These are phyloP conservation scores for Fomitopsis betulina DNA, from an alignment of 1,284 basidiomycete genomes.

Conservation along the genomic window DNA sequence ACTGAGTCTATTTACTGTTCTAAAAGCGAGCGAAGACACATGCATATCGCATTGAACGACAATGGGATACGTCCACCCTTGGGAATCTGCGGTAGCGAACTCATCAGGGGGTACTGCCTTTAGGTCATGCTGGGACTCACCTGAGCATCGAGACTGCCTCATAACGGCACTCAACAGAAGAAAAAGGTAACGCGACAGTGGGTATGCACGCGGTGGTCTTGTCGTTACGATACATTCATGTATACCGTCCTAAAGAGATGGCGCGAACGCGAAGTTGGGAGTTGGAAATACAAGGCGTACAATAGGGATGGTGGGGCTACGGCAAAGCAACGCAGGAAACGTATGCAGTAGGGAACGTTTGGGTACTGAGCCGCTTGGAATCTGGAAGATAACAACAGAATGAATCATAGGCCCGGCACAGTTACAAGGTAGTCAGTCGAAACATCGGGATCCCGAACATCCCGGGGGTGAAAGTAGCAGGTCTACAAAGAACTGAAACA, in stretches of 20 bases:
- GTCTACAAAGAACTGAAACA: background rate
- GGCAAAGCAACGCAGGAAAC: conserved; percentile 7
- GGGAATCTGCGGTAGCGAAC: too few relatives aligned
- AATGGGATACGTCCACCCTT: too few relatives aligned
- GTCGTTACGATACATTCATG: background rate
- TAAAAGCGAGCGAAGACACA: too few relatives aligned
- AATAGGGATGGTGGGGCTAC: conserved; percentile 4
- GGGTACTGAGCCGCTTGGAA: conserved; percentile 1
- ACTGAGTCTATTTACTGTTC: too few relatives aligned
- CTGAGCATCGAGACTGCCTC: too few relatives aligned
- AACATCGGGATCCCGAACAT: conserved; percentile 1
- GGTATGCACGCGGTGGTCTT: background rate
- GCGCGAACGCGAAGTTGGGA: background rate
- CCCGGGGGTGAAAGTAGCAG: background rate
- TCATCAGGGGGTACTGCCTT: too few relatives aligned
- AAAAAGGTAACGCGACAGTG: background rate
- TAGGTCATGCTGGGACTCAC: too few relatives aligned
- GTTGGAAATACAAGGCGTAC: conserved; percentile 1
- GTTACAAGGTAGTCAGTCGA: conserved; percentile 5
- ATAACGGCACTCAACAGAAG: background rate
- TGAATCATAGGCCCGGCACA: background rate
- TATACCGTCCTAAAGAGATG: background rate
- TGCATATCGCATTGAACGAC: too few relatives aligned
- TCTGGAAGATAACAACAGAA: conserved; percentile 1
- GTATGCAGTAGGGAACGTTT: conserved; percentile 1